Percentiles rank a stretch among this genome's conserved stretches.
Evolutionary conservation across 495 filamentous ascomycete genomes (phyloP).

Genomic region (Penicillium salamii): DNA sequence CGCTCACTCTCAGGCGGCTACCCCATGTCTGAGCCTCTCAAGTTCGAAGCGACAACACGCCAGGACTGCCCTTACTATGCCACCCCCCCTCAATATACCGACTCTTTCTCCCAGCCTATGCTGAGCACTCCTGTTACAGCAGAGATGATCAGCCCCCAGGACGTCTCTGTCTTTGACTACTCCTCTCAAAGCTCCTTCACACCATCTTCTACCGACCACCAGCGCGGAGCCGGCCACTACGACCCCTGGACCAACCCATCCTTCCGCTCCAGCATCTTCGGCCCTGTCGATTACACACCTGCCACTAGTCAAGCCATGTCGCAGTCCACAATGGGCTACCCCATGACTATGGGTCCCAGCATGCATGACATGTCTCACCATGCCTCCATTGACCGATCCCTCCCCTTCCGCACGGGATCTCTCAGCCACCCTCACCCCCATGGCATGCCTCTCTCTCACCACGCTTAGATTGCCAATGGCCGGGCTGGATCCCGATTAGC

Average conservation of each 20-base stretch:
- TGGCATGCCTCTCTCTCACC: constrained; percentile 23
- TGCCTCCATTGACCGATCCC: constrained; percentile 15
- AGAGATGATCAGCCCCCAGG: constrained; percentile 32
- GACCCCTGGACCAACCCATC: constrained; percentile 35
- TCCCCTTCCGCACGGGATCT: constrained; percentile 34
- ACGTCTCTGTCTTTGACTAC: constrained; percentile 35
- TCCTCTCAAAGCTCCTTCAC: constrained; percentile 26
- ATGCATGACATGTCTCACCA: constrained; percentile 32
- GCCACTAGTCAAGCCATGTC: constrained; percentile 23
- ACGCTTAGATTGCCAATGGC: constrained; percentile 16
- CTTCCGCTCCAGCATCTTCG: constrained; percentile 42
- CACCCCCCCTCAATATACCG: constrained; percentile 31
- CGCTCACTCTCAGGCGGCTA: constrained; percentile 25
- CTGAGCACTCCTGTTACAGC: constrained; percentile 31
- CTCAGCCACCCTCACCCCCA: constrained; percentile 33
- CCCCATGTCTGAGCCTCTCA: constrained; percentile 31
- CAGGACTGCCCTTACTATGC: constrained; percentile 33
- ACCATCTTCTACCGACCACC: constrained; percentile 22
- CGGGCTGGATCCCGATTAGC: constrained; percentile 24
- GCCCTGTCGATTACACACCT: constrained; percentile 32
- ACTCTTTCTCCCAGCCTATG: constrained; percentile 33
- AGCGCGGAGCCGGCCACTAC: constrained; percentile 24
- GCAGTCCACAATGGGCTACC: constrained; percentile 28
- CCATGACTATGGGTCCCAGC: constrained; percentile 33
- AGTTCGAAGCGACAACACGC: constrained; percentile 27